Conservation (phyloP, 768 basidiomycete species). For the Termitomyces bulborhizus region DNA sequence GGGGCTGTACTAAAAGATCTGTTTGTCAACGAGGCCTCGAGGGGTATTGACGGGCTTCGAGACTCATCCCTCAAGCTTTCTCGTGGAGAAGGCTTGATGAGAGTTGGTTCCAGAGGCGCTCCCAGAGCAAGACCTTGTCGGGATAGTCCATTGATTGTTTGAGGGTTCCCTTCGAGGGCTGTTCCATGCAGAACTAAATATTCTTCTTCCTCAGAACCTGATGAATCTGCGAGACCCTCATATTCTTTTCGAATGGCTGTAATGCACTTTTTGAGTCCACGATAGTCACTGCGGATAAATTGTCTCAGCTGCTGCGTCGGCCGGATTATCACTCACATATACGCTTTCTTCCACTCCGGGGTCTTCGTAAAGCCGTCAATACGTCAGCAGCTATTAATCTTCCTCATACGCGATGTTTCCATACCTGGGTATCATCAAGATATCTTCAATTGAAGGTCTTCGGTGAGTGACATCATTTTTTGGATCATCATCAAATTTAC, state of each 20-base stretch:
- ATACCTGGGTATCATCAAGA: slow-evolving; percentile 4
- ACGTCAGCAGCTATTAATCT: not conserved
- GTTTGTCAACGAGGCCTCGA: not conserved
- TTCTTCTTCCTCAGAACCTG: slow-evolving; percentile 15
- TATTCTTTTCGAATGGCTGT: slow-evolving; percentile 41
- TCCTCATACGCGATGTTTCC: not conserved
- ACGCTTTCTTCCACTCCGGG: slow-evolving; percentile 70
- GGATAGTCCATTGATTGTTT: not conserved
- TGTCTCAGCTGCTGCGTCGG: not conserved
- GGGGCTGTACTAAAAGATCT: not conserved
- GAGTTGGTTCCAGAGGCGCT: not conserved
- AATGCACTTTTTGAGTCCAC: slow-evolving; percentile 63
- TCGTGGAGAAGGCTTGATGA: not conserved
- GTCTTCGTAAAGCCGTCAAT: slow-evolving; percentile 31
- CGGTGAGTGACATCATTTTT: not conserved
- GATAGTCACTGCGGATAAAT: slow-evolving; percentile 51
- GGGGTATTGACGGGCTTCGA: not conserved
- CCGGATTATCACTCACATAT: slow-evolving; percentile 40
- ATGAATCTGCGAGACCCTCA: slow-evolving; percentile 18
- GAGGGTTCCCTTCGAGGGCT: not conserved
- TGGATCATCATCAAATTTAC: not conserved
- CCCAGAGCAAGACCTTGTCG: not conserved
- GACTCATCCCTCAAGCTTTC: not conserved
- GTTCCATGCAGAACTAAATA: not conserved
- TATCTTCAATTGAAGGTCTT: not conserved